Evolutionary conservation across 306 rosid species (phyloP).

Genomic region (Fragaria vesca): DNA sequence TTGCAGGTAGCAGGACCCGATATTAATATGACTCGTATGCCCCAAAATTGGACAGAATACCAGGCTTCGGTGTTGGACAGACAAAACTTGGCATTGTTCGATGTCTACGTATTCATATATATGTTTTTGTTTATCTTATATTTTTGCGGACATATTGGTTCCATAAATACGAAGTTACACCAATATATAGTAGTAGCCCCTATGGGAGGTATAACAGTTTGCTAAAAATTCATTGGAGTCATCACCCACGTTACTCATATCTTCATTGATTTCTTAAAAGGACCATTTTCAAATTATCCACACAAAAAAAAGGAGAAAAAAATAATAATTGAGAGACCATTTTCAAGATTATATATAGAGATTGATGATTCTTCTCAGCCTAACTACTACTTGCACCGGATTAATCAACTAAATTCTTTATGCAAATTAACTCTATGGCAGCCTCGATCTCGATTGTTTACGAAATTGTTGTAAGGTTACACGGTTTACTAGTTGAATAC

Average conservation of each 20-base stretch:
- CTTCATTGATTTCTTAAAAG: neutral
- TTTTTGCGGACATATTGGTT: neutral
- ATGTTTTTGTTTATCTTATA: neutral
- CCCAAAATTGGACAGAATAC: neutral
- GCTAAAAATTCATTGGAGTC: neutral
- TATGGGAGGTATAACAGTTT: too few species aligned
- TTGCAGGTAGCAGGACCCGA: neutral
- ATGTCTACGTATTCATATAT: neutral
- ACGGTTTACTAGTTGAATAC: neutral
- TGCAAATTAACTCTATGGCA: neutral
- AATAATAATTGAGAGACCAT: too few species aligned
- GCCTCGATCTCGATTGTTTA: neutral
- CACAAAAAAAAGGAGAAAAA: neutral
- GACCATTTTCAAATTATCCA: neutral
- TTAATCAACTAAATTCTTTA: too few species aligned
- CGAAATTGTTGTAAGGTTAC: neutral
- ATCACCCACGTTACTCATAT: constrained; percentile 1
- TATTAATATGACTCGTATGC: neutral
- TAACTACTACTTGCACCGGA: too few species aligned
- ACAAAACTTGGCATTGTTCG: neutral
- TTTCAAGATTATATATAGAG: too few species aligned
- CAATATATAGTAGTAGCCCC: too few species aligned
- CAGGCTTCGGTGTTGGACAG: neutral
- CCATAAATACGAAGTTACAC: neutral
- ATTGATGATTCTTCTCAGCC: too few species aligned